Base-by-base conservation (phyloP, 1,284 basidiomycete genomes). In the Inonotus hispidus region DNA sequence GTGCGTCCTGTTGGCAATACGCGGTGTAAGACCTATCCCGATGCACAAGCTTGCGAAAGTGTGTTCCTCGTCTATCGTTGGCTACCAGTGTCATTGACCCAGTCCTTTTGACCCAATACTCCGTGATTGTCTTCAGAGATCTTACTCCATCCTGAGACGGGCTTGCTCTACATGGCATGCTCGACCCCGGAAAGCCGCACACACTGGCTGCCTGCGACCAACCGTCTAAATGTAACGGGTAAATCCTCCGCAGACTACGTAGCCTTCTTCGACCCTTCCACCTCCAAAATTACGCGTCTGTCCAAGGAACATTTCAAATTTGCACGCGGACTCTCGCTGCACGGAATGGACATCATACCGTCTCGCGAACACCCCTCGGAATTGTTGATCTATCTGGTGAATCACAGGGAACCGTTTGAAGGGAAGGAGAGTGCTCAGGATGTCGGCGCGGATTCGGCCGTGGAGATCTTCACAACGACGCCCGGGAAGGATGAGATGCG, bases 321-420 rank as follows among this genome's bases (percentile, higher is more conserved):
- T 8, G 53, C 63, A 0, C 74, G 77, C 8, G 82, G 80, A 1
- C 73, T 90, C 49, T 83, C 82, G 38, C 67, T 85, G 13, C 88
- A 90, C 66, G 89, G 88, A 14, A 83, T 92, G 80, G 88, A 88
- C 60, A 80, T 90, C 23, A 85, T 88, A 3, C 76, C 79, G 2
- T 83, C 84, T 1, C 66, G 72, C 1, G 67, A 74, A 1, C 73
- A 84, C 65, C 72, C 80, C 3, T 71, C 74, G n/a, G 71, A 79
- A 41, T 74, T 89, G 2, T 87, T 79, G 62, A 74, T 90, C 10
- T 90, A 88, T 67, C 72, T 88, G n/a, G 75, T 89, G 62, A 90
- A 90, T 68, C 86, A 90, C 68, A 81, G 84, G 16, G 79, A 76
- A 4, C 76, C 80, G 0, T 64, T 73, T 5, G 71, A 70, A 45